phyloP scores from a whole-genome alignment of 176 grass and related monocot genomes.

The Paspalum notatum region DNA sequence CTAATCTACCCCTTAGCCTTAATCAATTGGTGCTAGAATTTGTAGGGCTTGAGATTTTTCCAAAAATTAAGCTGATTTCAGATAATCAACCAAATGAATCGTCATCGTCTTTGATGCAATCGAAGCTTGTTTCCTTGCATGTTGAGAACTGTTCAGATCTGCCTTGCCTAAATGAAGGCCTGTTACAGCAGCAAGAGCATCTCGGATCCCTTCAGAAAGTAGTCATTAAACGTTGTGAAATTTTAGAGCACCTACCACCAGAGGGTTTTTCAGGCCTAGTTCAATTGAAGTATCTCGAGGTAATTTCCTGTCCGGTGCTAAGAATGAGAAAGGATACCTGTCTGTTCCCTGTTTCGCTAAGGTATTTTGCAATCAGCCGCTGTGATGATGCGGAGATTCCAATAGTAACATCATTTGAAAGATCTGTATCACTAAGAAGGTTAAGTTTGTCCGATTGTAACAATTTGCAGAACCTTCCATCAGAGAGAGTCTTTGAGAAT shows the following conservation, averaged over 20 bases:
- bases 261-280: background rate
- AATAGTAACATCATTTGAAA: no score
- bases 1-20: background rate
- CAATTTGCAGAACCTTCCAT: no score
- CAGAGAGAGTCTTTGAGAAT: no score
- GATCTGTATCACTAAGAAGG: no score
- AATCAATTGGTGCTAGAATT: background rate
- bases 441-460: no score
- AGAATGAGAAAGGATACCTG: background rate
- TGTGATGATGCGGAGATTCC: no score
- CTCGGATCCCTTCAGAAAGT: background rate
- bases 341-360: background rate
- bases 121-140: background rate
- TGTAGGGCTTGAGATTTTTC: background rate
- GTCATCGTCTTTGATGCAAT: background rate
- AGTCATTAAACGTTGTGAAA: conserved; percentile 5
- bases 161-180: background rate
- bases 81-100: background rate
- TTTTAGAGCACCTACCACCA: background rate
- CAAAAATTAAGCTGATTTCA: background rate
- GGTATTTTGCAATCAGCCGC: no score
- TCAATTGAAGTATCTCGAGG: background rate
- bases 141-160: conserved; percentile 1
- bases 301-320: background rate
- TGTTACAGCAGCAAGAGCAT: background rate